These are phyloP conservation scores for Flaveria robusta DNA, from an alignment of 129 eudicot species.

Conservation along the genomic window DNA sequence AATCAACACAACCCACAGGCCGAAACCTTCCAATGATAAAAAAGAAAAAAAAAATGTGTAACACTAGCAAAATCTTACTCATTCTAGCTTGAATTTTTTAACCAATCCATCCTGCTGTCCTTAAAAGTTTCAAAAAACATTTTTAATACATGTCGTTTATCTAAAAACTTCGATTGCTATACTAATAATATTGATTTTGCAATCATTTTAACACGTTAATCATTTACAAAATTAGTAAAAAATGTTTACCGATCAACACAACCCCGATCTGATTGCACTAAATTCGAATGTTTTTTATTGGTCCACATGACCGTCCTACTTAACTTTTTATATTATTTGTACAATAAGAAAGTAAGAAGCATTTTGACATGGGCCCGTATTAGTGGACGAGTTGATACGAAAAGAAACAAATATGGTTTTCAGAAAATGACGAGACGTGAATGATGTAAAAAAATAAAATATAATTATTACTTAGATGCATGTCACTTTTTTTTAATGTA, in stretches of 20 bases:
- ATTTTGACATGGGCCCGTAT: slow-evolving; percentile 22
- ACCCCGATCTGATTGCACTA: not conserved
- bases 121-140: no score
- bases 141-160: no score
- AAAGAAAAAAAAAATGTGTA: no score
- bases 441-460: not conserved
- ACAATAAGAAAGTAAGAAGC: not conserved
- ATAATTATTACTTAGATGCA: slow-evolving; percentile 25
- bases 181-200: not conserved
- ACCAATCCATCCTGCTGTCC: not conserved
- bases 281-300: not conserved
- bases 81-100: no score
- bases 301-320: not conserved
- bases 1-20: no score
- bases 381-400: slow-evolving; percentile 15
- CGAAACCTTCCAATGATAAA: no score
- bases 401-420: slow-evolving; percentile 8
- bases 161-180: not conserved
- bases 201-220: not conserved
- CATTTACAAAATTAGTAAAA: not conserved
- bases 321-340: not conserved
- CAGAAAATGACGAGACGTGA: slow-evolving; percentile 18
- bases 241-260: not conserved
- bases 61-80: no score
- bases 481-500: slow-evolving; percentile 15